phyloP scores from a whole-genome alignment of 306 rosid genomes.

The Medicago truncatula region MtrunA17r5.0-ANR NC_053045.1:47091001-47091500 shows the following conservation, averaged over 20 bases:
- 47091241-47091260: no score
- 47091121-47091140: no score
- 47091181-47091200: no score
- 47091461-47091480: constrained; percentile 29
- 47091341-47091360: not conserved
- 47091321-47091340: not conserved
- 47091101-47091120: no score
- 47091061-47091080: not conserved
- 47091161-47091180: no score
- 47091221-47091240: no score
- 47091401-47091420: constrained; percentile 24
- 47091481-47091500: not conserved
- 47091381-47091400: not conserved
- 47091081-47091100: no score
- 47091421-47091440: constrained; percentile 31
- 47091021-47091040: not conserved
- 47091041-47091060: not conserved
- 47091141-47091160: no score
- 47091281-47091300: not conserved
- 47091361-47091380: not conserved
- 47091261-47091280: no score
- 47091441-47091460: constrained; percentile 32
- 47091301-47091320: not conserved
- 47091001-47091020: not conserved
- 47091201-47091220: no score